phyloP scores from a whole-genome alignment of 75 land plant species.

The Cupressus sempervirens region DNA sequence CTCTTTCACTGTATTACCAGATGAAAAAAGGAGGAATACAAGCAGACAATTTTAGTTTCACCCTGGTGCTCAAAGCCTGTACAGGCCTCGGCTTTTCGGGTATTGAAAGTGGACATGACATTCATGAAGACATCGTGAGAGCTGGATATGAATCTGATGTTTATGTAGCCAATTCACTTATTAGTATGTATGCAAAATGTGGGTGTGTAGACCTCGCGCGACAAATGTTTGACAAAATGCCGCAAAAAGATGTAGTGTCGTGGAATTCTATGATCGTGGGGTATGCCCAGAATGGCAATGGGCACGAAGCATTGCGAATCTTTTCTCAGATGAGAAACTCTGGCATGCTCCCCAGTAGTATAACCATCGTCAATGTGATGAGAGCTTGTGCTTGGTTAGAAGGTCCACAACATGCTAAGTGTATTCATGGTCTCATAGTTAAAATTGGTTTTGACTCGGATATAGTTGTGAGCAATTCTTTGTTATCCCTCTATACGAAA shows the following conservation, averaged over 20 bases:
- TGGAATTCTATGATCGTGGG: slow-evolving; percentile 43
- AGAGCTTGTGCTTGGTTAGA: slow-evolving; percentile 29
- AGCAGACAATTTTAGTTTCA: slow-evolving; percentile 7
- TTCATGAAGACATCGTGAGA: neutral
- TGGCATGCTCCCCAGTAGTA: slow-evolving; percentile 33
- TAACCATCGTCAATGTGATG: slow-evolving; percentile 33
- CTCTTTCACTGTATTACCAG: neutral
- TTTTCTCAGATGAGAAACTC: slow-evolving; percentile 34
- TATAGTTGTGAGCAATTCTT: slow-evolving; percentile 34
- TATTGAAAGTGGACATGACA: neutral
- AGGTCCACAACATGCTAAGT: slow-evolving; percentile 17
- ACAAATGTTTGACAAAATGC: slow-evolving; percentile 40
- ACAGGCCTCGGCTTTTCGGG: neutral
- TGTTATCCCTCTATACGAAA: slow-evolving; percentile 46
- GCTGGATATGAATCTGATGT: neutral
- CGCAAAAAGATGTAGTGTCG: slow-evolving; percentile 29
- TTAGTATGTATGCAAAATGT: slow-evolving; percentile 31
- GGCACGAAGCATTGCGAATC: slow-evolving; percentile 27
- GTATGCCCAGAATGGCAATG: slow-evolving; percentile 7
- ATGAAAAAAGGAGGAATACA: slow-evolving; percentile 10
- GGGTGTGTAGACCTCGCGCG: slow-evolving; percentile 11
- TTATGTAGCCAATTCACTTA: neutral
- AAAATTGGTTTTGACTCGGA: slow-evolving; percentile 24
- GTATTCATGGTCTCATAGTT: slow-evolving; percentile 23
- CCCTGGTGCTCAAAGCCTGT: slow-evolving; percentile 8